Evolutionary conservation across 129 eudicot species (phyloP).

Genomic region (Calendula officinalis): DNA sequence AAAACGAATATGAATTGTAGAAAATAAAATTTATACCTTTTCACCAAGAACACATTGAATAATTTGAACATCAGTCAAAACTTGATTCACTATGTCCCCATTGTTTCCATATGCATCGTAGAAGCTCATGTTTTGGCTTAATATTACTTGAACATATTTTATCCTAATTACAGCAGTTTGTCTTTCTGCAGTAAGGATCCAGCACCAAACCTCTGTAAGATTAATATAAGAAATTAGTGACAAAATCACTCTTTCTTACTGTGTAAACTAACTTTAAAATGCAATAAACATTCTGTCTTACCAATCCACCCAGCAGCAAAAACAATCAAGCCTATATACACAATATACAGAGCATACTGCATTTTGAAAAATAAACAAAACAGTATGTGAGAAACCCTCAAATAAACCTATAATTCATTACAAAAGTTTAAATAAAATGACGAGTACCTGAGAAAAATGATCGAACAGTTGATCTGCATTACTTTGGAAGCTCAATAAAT

Average conservation of each 20-base stretch:
- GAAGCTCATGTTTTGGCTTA: constrained; percentile 64
- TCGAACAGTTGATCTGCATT: constrained; percentile 34
- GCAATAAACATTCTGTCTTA: constrained; percentile 30
- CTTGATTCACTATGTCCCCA: constrained; percentile 54
- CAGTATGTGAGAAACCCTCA: constrained; percentile 1
- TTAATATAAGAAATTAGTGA: background rate
- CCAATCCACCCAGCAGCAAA: constrained; percentile 70
- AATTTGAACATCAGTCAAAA: constrained; percentile 55
- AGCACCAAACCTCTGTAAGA: constrained; percentile 58
- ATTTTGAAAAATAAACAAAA: constrained; percentile 21
- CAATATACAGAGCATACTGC: constrained; percentile 54
- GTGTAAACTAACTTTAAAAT: background rate
- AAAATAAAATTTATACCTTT: constrained; percentile 36
- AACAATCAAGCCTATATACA: constrained; percentile 50
- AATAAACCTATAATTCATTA: background rate
- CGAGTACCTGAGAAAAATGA: constrained; percentile 33
- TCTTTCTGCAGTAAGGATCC: constrained; percentile 65
- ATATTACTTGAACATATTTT: constrained; percentile 50
- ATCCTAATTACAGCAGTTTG: constrained; percentile 60
- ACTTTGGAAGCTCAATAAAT: constrained; percentile 24
- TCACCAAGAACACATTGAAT: constrained; percentile 61
- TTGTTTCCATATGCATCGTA: constrained; percentile 56
- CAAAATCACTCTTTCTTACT: background rate
- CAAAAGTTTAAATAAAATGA: background rate
- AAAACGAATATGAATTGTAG: constrained; percentile 1